phyloP scores from a whole-genome alignment of 352 stramenopile species.

The Globisporangium spinosum region DNA sequence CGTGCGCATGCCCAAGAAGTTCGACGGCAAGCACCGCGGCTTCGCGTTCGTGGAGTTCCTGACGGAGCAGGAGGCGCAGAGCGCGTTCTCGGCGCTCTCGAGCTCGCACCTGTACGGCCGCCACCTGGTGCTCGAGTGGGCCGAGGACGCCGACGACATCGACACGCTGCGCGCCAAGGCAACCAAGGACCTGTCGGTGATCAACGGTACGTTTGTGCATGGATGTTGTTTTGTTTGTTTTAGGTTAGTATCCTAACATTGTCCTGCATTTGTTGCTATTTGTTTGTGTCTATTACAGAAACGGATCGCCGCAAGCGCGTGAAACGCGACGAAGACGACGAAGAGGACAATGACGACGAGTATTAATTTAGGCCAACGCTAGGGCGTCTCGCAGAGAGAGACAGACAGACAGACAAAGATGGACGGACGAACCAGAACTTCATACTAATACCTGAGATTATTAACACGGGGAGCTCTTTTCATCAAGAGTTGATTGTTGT shows the following conservation, averaged over 20 bases:
- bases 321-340: slow-evolving; percentile 45
- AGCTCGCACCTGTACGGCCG: slow-evolving; percentile 98
- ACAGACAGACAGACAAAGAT: not conserved
- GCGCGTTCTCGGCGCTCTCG: slow-evolving; percentile 90
- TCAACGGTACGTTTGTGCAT: slow-evolving; percentile 31
- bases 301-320: slow-evolving; percentile 62
- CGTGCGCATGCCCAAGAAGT: slow-evolving; percentile 98
- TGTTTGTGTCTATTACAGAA: slow-evolving; percentile 22
- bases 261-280: too few relatives aligned
- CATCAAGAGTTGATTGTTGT: not conserved
- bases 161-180: slow-evolving; percentile 84
- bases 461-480: not conserved
- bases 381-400: not conserved
- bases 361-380: slow-evolving; percentile 21
- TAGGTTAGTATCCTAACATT: too few relatives aligned
- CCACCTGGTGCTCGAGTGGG: slow-evolving; percentile 98
- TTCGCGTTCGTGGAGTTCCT: slow-evolving; percentile 99
- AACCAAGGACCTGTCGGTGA: slow-evolving; percentile 61
- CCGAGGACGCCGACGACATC: slow-evolving; percentile 85
- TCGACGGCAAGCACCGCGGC: slow-evolving; percentile 95
- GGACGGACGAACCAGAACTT: too few relatives aligned
- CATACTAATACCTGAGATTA: not conserved
- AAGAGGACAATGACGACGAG: slow-evolving; percentile 39
- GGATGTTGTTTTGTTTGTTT: not conserved
- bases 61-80: slow-evolving; percentile 93